A percentile compares a stretch with the other conserved stretches of the same genome.
phyloP scores from a whole-genome alignment of 2,329 filamentous ascomycete genomes.

The Colletotrichum coccodes region DNA sequence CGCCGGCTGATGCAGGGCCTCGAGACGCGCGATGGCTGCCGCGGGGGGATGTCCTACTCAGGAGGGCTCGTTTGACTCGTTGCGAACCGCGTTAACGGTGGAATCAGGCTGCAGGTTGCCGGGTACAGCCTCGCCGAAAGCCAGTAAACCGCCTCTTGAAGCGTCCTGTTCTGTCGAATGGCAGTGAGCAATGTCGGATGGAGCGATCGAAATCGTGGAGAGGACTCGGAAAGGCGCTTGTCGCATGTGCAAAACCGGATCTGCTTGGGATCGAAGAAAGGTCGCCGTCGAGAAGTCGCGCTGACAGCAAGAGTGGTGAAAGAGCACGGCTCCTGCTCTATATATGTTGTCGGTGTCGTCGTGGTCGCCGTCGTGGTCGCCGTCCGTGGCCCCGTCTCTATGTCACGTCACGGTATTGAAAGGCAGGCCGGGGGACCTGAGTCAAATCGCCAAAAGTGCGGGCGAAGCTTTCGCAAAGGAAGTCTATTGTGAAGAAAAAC shows the following conservation, averaged over 20 bases:
- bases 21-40: not conserved
- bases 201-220: slow-evolving; percentile 9
- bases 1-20: slow-evolving; percentile 20
- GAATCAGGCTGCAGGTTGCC: slow-evolving; percentile 17
- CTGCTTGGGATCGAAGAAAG: not conserved
- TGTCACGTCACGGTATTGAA: slow-evolving; percentile 22
- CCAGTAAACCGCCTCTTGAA: not conserved
- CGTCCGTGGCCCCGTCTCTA: not conserved
- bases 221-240: not conserved
- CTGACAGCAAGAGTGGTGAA: slow-evolving; percentile 7
- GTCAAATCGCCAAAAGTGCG: slow-evolving; percentile 28
- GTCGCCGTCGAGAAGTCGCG: slow-evolving; percentile 10
- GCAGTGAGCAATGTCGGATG: not conserved
- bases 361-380: not conserved
- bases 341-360: slow-evolving; percentile 1
- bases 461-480: slow-evolving; percentile 26
- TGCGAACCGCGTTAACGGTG: not conserved
- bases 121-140: slow-evolving; percentile 17
- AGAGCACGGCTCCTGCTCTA: slow-evolving; percentile 5
- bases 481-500: slow-evolving; percentile 20
- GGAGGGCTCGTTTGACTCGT: slow-evolving; percentile 13
- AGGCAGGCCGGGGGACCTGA: slow-evolving; percentile 20
- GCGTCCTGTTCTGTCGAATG: slow-evolving; percentile 1
- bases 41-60: slow-evolving; percentile 10
- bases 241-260: slow-evolving; percentile 7